These are phyloP conservation scores for Hymenoscyphus linearis DNA, from an alignment of 2,329 filamentous ascomycete species.

Conservation along the genomic window DNA sequence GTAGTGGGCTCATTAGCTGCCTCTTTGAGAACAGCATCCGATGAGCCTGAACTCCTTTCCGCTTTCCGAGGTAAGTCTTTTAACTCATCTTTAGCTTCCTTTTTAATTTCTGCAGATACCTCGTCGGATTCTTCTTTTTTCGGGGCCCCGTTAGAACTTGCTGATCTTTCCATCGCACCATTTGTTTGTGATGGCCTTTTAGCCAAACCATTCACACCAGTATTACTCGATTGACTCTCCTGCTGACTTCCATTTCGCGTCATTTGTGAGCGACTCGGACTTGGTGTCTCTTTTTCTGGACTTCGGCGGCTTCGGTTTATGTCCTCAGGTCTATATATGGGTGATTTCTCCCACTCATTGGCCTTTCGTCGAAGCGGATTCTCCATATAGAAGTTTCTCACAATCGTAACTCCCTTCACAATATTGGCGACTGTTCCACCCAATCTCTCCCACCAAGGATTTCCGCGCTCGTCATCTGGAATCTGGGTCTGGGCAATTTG, in stretches of 20 bases:
- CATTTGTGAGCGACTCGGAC: constrained; percentile 11
- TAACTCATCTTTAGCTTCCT: neutral
- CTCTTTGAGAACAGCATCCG: constrained; percentile 24
- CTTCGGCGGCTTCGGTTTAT: constrained; percentile 25
- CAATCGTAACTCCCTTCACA: constrained; percentile 66
- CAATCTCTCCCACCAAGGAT: constrained; percentile 82
- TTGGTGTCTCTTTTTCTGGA: constrained; percentile 18
- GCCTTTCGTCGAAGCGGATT: constrained; percentile 48
- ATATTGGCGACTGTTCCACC: constrained; percentile 68
- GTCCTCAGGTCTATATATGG: constrained; percentile 22
- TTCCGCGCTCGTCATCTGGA: constrained; percentile 64
- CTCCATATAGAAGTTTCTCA: constrained; percentile 64
- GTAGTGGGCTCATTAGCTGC: constrained; percentile 27
- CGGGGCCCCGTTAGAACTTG: neutral
- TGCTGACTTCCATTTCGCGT: constrained; percentile 11
- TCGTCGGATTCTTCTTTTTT: neutral
- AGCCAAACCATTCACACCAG: constrained; percentile 5
- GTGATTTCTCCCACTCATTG: constrained; percentile 25
- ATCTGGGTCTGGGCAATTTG: constrained; percentile 70
- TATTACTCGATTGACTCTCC: constrained; percentile 8
- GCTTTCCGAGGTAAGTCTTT: neutral
- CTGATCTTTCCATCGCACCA: constrained; percentile 5
- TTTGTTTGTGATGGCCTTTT: constrained; percentile 5
- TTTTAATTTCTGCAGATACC: neutral
- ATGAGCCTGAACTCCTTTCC: constrained; percentile 14